Percentiles rank a stretch among this genome's conserved stretches.
These are phyloP conservation scores for Firmiana major DNA, from an alignment of 345 rosid genomes.

Conservation along the genomic window DNA sequence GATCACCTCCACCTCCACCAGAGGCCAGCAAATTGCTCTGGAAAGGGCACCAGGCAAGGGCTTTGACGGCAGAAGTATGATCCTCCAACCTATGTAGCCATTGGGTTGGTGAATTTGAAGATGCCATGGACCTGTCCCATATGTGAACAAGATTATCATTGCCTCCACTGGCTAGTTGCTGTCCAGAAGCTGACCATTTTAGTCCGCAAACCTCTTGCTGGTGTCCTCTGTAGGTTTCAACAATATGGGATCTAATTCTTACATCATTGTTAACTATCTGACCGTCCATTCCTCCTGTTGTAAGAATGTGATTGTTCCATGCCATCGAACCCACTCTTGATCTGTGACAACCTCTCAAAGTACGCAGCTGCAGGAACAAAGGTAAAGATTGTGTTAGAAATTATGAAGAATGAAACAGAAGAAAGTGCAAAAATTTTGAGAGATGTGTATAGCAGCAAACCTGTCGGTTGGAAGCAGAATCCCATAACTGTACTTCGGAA, in stretches of 20 bases:
- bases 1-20: constrained; percentile 54
- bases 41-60: constrained; percentile 64
- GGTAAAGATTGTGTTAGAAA: neutral
- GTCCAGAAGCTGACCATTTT: constrained; percentile 53
- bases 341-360: constrained; percentile 41
- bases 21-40: constrained; percentile 50
- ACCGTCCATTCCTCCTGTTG: constrained; percentile 52
- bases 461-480: constrained; percentile 33
- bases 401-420: neutral
- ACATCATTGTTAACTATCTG: constrained; percentile 48
- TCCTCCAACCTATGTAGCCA: constrained; percentile 57
- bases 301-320: constrained; percentile 50
- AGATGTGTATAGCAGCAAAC: constrained; percentile 1
- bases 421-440: neutral
- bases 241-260: constrained; percentile 39
- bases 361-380: constrained; percentile 21
- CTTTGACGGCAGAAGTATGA: constrained; percentile 53
- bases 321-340: constrained; percentile 44
- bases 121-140: constrained; percentile 46
- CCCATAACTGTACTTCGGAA: constrained; percentile 54
- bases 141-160: constrained; percentile 45
- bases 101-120: constrained; percentile 38
- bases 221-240: constrained; percentile 44
- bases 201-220: constrained; percentile 49
- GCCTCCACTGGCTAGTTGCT: constrained; percentile 53